These are phyloP conservation scores for Ambispora gerdemannii DNA, from an alignment of 192 early-diverging fungal species.

Conservation along the genomic window DNA sequence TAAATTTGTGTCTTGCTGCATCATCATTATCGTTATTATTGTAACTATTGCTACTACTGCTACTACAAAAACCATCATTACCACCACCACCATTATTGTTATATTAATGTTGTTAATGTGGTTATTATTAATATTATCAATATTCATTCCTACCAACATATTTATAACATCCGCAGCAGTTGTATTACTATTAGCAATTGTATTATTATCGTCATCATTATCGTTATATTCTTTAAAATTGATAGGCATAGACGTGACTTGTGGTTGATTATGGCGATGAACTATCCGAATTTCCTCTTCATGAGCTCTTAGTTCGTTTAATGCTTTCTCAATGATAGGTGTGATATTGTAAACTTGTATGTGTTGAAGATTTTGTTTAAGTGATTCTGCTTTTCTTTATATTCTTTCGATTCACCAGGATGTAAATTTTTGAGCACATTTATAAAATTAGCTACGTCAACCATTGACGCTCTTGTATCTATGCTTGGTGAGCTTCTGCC, in stretches of 20 bases:
- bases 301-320: constrained; percentile 20
- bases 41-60: too few relatives aligned
- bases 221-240: not conserved
- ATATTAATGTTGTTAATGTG: too few relatives aligned
- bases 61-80: too few relatives aligned
- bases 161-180: not conserved
- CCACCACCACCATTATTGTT: too few relatives aligned
- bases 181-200: too few relatives aligned
- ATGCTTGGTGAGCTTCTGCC: constrained; percentile 17
- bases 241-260: not conserved
- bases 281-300: constrained; percentile 17
- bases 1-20: too few relatives aligned
- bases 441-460: constrained; percentile 28
- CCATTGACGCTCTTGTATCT: constrained; percentile 18
- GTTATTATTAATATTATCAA: too few relatives aligned
- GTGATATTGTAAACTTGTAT: constrained; percentile 28
- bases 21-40: too few relatives aligned
- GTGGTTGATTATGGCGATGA: too few relatives aligned
- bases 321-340: constrained; percentile 24
- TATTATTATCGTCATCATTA: too few relatives aligned
- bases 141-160: not conserved
- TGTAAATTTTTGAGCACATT: constrained; percentile 20
- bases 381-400: constrained; percentile 28
- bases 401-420: constrained; percentile 1
- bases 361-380: constrained; percentile 30